Conservation (phyloP, 371 early-diverging fungal genomes). For the Encephalitozoon cuniculi region DNA sequence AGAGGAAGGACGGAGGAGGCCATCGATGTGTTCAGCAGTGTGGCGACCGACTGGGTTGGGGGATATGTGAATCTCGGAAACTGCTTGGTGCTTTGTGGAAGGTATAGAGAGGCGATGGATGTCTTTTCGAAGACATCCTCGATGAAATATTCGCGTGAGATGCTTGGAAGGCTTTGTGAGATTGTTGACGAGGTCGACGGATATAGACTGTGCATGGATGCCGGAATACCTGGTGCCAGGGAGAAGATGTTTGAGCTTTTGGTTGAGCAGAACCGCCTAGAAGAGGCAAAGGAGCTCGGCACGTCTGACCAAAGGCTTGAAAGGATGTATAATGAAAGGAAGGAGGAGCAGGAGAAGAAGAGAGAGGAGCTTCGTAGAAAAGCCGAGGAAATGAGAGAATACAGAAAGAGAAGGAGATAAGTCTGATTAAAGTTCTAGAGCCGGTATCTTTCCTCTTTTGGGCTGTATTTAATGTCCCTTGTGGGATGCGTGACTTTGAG, state of each 20-base stretch:
- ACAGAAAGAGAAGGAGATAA: conserved; percentile 22
- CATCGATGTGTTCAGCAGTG: conserved; percentile 4
- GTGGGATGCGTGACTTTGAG: neutral
- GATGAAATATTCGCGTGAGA: neutral
- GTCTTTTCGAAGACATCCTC: neutral
- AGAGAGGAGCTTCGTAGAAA: conserved; percentile 13
- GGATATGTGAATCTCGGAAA: conserved; percentile 33
- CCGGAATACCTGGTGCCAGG: neutral
- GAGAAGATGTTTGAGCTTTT: neutral
- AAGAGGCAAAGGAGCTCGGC: conserved; percentile 6
- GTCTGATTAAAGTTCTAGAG: neutral
- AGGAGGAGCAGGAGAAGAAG: neutral
- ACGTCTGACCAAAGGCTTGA: neutral
- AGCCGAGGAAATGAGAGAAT: conserved; percentile 24
- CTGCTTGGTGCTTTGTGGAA: neutral
- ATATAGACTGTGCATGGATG: neutral
- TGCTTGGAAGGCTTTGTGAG: neutral
- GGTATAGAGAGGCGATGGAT: conserved; percentile 26
- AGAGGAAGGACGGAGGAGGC: neutral
- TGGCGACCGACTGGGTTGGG: conserved; percentile 3
- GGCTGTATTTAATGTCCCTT: neutral
- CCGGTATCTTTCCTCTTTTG: neutral
- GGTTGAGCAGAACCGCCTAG: neutral
- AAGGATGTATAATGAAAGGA: conserved; percentile 1
- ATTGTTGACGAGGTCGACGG: neutral